These are phyloP conservation scores for Mortierella antarctica DNA, from an alignment of 192 early-diverging fungal species.

Conservation along the genomic window DNA sequence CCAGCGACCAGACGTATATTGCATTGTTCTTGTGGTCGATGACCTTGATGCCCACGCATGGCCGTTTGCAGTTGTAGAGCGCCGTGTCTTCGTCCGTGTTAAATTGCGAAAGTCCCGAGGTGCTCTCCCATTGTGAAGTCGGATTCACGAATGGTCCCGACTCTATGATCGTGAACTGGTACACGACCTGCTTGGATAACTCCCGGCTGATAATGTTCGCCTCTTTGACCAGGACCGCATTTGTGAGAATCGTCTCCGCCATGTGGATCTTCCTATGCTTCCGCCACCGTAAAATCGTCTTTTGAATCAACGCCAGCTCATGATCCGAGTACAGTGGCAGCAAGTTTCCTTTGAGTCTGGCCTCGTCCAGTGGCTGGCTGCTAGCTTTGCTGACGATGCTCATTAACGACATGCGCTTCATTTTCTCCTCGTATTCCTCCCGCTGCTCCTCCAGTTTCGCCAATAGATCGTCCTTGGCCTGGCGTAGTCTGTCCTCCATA, in stretches of 20 bases:
- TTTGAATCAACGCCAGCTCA: slow-evolving; percentile 52
- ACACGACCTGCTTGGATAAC: slow-evolving; percentile 82
- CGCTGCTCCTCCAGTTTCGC: slow-evolving; percentile 42
- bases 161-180: slow-evolving; percentile 86
- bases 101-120: slow-evolving; percentile 62
- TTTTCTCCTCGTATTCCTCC: slow-evolving; percentile 48
- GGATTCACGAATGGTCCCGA: slow-evolving; percentile 64
- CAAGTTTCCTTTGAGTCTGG: slow-evolving; percentile 1
- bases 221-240: slow-evolving; percentile 84
- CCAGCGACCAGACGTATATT: slow-evolving; percentile 74
- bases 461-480: slow-evolving; percentile 32
- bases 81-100: slow-evolving; percentile 61
- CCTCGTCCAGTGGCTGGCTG: slow-evolving; percentile 2
- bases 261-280: slow-evolving; percentile 68
- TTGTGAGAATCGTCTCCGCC: slow-evolving; percentile 75
- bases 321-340: slow-evolving; percentile 47
- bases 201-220: slow-evolving; percentile 92
- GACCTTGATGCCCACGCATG: slow-evolving; percentile 64
- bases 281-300: slow-evolving; percentile 57
- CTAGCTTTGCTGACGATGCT: slow-evolving; percentile 12
- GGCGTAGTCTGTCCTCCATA: slow-evolving; percentile 37
- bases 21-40: slow-evolving; percentile 64
- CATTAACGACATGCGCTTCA: slow-evolving; percentile 44
- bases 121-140: slow-evolving; percentile 59
- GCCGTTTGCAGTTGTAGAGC: slow-evolving; percentile 58